Evolutionary conservation across 1,139 yeast species (phyloP), one percentile per base, ranked within the genome.

Genomic region (Komagataea norvegica): DNA sequence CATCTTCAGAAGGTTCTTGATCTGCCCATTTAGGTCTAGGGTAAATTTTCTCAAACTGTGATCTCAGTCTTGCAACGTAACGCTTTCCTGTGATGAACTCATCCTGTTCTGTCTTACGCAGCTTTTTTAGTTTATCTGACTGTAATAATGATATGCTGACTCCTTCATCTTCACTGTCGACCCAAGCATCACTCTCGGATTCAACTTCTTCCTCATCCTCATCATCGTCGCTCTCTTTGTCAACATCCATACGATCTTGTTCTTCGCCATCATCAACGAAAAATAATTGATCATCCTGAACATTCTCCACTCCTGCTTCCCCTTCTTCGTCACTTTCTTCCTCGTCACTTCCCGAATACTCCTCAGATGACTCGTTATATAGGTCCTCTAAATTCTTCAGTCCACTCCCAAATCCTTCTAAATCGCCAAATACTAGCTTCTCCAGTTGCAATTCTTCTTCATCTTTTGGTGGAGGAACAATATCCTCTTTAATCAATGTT

Each of bases 1-100:
- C 60, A 10, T 57, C 59, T n/a, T 54, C 65, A 6, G 54, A 55
- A 16, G 52, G 54, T 13, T 52, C 60, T 24, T 55, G 61, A 37
- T 74, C 76, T 0, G 85, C 87, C 99, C 99, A 93, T 41, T 70
- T 63, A 2, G 98, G 98, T 46, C 78, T 72, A 21, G 96, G 95
- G 54, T 88, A 86, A 45, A 87, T 81, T 57, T 81, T 83, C 56
- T 82, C 89, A 59, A 84, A 89, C 54, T 91, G 96, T 2, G 83
- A 65, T 56, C 97, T 72, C 44, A 93, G 68, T 53, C 98, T 72
- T 18, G 64, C 64, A 31, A 79, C 69, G 56, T 89, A 93, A 39
- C 80, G 76, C 37, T 60, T 68, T 9, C 96, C 96, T 47, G 44
- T 58, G 18, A 91, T 65, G 3, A 56, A 52, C 25, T 73, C 65